These are phyloP conservation scores for Sergeia podlipaevii DNA, from an alignment of 208 protist genomes.

Conservation along the genomic window DNA sequence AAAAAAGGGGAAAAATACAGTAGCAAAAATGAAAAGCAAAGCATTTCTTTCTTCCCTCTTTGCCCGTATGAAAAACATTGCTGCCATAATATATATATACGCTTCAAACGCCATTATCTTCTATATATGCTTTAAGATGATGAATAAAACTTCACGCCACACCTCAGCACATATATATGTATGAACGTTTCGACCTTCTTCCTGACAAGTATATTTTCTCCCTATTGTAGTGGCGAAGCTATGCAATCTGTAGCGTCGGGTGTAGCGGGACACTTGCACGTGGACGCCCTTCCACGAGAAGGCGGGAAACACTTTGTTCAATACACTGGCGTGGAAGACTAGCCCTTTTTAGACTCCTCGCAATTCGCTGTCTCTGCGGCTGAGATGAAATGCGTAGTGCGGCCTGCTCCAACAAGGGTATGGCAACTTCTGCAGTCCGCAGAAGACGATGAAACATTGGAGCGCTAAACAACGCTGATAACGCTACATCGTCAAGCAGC, in stretches of 20 bases:
- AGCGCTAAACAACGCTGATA: conserved; percentile 61
- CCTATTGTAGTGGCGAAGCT: background rate
- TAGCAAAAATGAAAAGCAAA: background rate
- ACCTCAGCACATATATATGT: background rate
- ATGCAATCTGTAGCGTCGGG: conserved; percentile 4
- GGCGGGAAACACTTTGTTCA: conserved; percentile 6
- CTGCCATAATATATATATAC: too few species aligned
- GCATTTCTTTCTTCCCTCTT: too few species aligned
- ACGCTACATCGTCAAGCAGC: conserved; percentile 54
- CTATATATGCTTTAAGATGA: too few species aligned
- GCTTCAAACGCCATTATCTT: too few species aligned
- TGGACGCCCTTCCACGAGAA: conserved; percentile 1
- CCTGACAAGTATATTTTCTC: background rate
- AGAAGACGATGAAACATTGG: conserved; percentile 68
- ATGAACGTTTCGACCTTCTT: background rate
- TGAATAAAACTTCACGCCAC: background rate
- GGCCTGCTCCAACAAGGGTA: conserved; percentile 62
- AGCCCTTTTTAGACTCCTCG: conserved; percentile 32
- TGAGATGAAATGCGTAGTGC: conserved; percentile 35
- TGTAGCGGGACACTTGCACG: too few species aligned
- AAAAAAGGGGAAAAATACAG: background rate
- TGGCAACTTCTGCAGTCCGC: conserved; percentile 30
- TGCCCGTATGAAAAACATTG: too few species aligned
- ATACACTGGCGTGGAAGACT: conserved; percentile 55
- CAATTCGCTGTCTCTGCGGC: conserved; percentile 49